Conservation (phyloP, 352 stramenopile genomes). For the Blastocystis sp. region DNA sequence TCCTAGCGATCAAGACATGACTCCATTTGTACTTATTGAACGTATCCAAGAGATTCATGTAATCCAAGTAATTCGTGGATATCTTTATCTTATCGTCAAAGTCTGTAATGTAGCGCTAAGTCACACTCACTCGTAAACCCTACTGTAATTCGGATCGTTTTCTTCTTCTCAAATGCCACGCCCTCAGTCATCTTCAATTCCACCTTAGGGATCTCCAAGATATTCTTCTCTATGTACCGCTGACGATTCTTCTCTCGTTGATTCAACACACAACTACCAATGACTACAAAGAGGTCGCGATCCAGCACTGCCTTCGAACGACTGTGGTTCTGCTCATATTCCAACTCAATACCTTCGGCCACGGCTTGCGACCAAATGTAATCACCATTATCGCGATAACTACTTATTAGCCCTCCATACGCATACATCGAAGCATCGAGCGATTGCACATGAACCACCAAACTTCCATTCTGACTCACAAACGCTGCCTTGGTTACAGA, state of each 20-base stretch:
- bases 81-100: slow-evolving; percentile 50
- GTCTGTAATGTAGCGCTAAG: slow-evolving; percentile 25
- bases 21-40: slow-evolving; percentile 3
- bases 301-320: not conserved
- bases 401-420: not conserved
- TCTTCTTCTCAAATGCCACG: not conserved
- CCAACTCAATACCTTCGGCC: not conserved
- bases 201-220: not conserved
- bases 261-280: slow-evolving; percentile 10
- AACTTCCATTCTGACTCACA: not conserved
- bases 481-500: not conserved
- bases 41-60: slow-evolving; percentile 31
- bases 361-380: slow-evolving; percentile 18
- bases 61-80: slow-evolving; percentile 44
- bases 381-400: slow-evolving; percentile 7
- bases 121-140: not conserved
- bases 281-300: not conserved
- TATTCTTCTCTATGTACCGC: not conserved
- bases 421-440: slow-evolving; percentile 18
- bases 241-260: slow-evolving; percentile 5
- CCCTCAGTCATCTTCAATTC: slow-evolving; percentile 29
- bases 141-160: slow-evolving; percentile 6
- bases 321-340: not conserved
- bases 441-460: not conserved
- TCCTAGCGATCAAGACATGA: not conserved